Percentiles rank a stretch among this genome's conserved stretches.
Conservation (phyloP, 371 early-diverging fungal species). For the Circinella umbellata region DNA sequence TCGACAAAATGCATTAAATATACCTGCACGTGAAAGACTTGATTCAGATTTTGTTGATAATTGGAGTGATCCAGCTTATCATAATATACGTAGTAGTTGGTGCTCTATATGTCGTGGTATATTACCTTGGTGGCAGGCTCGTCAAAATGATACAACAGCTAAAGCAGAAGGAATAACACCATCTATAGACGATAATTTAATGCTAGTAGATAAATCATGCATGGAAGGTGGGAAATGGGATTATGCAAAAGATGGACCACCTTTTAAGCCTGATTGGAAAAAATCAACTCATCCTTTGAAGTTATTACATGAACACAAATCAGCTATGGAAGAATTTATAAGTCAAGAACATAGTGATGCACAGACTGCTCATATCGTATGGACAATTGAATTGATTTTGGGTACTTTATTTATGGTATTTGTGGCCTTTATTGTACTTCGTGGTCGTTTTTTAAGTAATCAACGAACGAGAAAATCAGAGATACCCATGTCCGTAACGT, state of each 20-base stretch:
- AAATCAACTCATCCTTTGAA: conserved; percentile 4
- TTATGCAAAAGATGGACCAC: conserved; percentile 34
- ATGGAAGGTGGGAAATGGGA: conserved; percentile 36
- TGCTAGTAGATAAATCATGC: conserved; percentile 30
- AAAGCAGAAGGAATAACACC: background rate
- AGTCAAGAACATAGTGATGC: background rate
- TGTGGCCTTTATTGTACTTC: background rate
- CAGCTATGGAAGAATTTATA: background rate
- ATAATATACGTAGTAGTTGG: conserved; percentile 33
- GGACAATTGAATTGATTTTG: conserved; percentile 6
- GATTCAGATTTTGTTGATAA: conserved; percentile 32
- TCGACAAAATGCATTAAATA: conserved; percentile 31
- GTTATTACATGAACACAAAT: background rate
- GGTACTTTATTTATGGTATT: conserved; percentile 8
- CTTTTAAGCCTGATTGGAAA: conserved; percentile 25
- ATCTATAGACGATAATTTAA: conserved; percentile 16
- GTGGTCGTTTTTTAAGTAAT: background rate
- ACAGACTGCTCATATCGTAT: conserved; percentile 4
- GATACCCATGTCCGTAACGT: background rate
- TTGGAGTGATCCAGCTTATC: conserved; percentile 32
- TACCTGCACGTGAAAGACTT: conserved; percentile 30
- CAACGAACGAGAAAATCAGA: background rate
- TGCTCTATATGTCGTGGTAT: conserved; percentile 44
- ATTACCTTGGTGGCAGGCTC: conserved; percentile 35
- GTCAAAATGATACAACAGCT: background rate